Conservation (phyloP, 2,329 filamentous ascomycete species). For the Fusarium praegraminearum region DNA sequence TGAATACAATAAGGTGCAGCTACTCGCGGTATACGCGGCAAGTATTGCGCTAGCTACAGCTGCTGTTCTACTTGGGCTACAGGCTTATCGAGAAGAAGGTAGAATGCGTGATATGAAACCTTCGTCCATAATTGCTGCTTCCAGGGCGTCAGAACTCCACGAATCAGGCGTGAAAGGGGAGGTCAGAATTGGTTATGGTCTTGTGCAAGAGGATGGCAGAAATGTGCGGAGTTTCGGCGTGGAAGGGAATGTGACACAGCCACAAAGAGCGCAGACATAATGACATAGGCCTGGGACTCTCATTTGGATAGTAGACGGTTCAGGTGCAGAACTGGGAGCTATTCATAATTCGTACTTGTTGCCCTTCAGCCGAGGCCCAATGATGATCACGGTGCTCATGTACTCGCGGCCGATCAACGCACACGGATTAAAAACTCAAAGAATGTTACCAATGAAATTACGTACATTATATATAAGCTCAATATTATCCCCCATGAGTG, state of each 20-base stretch:
- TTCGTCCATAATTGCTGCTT: background rate
- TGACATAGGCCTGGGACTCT: rapidly evolving
- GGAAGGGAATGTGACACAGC: background rate
- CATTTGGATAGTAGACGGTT: rapidly evolving
- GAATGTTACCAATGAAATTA: rapidly evolving
- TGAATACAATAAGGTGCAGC: background rate
- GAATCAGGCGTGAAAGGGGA: rapidly evolving
- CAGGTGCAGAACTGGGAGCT: background rate
- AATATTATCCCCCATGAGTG: background rate
- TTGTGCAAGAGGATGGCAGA: background rate
- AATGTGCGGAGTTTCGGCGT: background rate
- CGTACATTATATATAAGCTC: too few species aligned
- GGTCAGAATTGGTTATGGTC: background rate
- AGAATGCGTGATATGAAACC: slow-evolving; percentile 23
- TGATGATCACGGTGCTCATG: too few species aligned
- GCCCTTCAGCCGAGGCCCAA: too few species aligned
- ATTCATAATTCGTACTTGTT: too few species aligned
- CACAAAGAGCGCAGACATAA: background rate
- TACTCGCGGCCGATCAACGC: too few species aligned
- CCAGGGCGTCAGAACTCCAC: background rate
- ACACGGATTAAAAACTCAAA: too few species aligned
- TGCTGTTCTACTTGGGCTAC: rapidly evolving
- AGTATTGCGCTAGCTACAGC: background rate
- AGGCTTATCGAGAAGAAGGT: background rate
- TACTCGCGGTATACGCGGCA: background rate